Percentiles rank a stretch among this genome's conserved stretches.
Evolutionary conservation across 371 early-diverging fungal species (phyloP).

Genomic region (Coemansia sp.): DNA sequence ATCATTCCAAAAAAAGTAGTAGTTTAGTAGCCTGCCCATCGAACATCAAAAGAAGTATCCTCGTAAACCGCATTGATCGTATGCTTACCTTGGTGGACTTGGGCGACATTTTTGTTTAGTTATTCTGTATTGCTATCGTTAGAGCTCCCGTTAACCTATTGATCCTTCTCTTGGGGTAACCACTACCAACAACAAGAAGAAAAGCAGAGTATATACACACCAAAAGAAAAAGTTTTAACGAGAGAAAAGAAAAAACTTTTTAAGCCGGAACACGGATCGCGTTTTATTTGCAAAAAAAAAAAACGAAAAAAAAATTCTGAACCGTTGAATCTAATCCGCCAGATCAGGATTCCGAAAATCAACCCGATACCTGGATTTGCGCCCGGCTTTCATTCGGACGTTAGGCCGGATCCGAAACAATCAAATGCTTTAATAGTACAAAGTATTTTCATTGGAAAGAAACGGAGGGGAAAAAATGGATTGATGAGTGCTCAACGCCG

Average conservation of each 20-base stretch:
- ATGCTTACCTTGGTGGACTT: too few species aligned
- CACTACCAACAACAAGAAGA: background rate
- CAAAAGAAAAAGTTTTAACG: background rate
- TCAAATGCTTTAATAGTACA: too few species aligned
- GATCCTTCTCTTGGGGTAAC: background rate
- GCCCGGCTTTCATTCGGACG: too few species aligned
- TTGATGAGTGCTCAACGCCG: too few species aligned
- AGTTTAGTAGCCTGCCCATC: background rate
- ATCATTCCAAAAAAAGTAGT: background rate
- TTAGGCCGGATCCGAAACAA: too few species aligned
- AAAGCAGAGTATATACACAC: constrained; percentile 2
- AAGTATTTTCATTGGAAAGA: too few species aligned
- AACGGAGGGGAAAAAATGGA: too few species aligned
- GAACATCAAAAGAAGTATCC: background rate
- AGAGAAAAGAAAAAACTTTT: constrained; percentile 2
- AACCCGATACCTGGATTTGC: too few species aligned
- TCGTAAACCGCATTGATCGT: too few species aligned
- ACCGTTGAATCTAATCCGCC: background rate
- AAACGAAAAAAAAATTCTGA: constrained; percentile 1
- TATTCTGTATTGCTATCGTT: too few species aligned
- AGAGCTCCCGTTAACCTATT: background rate
- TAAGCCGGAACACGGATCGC: background rate
- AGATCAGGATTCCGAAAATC: background rate
- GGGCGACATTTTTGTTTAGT: too few species aligned
- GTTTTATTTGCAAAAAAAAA: constrained; percentile 1